Conservation (phyloP, 2,329 filamentous ascomycete species). For the Diplodia mutila region DNA sequence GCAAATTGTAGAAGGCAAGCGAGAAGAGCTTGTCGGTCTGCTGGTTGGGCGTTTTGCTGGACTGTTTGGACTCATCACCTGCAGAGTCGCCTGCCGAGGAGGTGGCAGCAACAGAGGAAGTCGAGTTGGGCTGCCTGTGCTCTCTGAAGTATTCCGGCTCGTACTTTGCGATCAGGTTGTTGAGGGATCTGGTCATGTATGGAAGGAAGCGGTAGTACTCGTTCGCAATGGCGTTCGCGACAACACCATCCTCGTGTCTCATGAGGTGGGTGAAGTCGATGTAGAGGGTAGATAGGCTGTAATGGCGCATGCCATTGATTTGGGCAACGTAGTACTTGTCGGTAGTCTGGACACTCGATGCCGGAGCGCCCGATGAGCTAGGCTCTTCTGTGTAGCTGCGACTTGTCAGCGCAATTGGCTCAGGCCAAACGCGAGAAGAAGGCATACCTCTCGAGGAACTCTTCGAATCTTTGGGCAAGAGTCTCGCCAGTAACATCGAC, state of each 20-base stretch:
- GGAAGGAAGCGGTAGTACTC: conserved; percentile 96
- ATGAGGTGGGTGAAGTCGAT: conserved; percentile 85
- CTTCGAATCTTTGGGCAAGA: conserved; percentile 76
- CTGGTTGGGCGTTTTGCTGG: conserved; percentile 81
- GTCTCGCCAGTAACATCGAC: conserved; percentile 76
- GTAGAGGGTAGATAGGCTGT: conserved; percentile 81
- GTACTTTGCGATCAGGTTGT: conserved; percentile 92
- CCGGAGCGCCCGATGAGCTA: conserved; percentile 62
- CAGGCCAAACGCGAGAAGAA: background rate
- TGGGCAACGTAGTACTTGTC: conserved; percentile 86
- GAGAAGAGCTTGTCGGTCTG: conserved; percentile 97
- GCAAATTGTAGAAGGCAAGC: conserved; percentile 90
- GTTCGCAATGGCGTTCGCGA: conserved; percentile 83
- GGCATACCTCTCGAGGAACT: conserved; percentile 74
- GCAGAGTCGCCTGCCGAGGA: conserved; percentile 63
- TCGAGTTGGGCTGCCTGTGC: conserved; percentile 80
- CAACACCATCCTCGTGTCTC: conserved; percentile 73
- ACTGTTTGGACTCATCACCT: conserved; percentile 50
- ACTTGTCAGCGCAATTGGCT: conserved; percentile 16
- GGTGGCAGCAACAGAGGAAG: conserved; percentile 73
- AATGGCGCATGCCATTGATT: conserved; percentile 75
- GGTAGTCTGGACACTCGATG: conserved; percentile 71
- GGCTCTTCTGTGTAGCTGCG: conserved; percentile 69
- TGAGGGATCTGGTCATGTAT: conserved; percentile 83
- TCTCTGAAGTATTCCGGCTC: conserved; percentile 93